Evolutionary conservation across 805 yeast genomes (phyloP), one percentile per base, ranked within the genome.

Genomic region (Cyberlindnera amylophila): DNA sequence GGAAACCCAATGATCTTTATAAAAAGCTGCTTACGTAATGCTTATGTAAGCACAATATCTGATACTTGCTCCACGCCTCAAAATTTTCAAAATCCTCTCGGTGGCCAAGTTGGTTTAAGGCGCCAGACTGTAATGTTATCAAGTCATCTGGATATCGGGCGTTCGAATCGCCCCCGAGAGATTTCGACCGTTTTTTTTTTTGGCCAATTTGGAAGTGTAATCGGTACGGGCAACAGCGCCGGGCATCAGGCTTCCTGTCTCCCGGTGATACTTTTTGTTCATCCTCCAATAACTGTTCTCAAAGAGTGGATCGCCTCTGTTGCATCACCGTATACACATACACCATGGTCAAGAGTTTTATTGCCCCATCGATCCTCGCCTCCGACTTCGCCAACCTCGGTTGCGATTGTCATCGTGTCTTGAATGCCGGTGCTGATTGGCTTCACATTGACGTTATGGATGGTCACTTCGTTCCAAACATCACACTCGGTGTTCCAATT

Each of bases 371-470:
- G 23, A 86, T 93, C 45, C 76, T 93, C 42, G 93, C 98, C 6
- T 84, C 90, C 33, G 96, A 93, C 63, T 93, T 91, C 59, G 82
- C 97, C 52, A 77, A 87, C 54, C 68, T 93, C 47, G 97, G 95
- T 38, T 78, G 88, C 52, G 91, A 90, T 50, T 87, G 96, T 65
- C 84, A 83, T 59, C 73, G 75, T 45, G 84, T 90, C 67, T 80
- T 87, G 59, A 76, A 79, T 39, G 73, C 83, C 43, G 83, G 86
- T 18, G 95, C 96, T 16, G 96, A 91, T 57, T 93, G 99, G 99
- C 80, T 93, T 48, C 99, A 93, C 65, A 80, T 93, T 40, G 99
- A 93, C 65, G 91, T 93, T 37, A 93, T 93, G 99, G 99, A 93
- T 63, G 99, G 99, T 37, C 90, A 91, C 66, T 93, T 93, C 62